Conservation (phyloP, 2,329 filamentous ascomycete species). For the Lachnellula hyalina region DNA sequence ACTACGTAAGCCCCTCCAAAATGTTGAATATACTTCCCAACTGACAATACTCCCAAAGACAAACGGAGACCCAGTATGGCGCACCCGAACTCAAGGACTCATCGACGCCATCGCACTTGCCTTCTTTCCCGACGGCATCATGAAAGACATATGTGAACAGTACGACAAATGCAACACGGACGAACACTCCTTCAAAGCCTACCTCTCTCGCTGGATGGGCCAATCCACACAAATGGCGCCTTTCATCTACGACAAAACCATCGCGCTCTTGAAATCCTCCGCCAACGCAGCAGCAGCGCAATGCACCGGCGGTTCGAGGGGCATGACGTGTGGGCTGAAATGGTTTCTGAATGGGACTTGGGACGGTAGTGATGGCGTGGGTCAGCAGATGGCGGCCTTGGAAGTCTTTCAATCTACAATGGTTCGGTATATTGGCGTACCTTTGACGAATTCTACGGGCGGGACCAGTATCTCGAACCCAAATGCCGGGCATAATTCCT, state of each 20-base stretch:
- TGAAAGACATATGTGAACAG: slow-evolving; percentile 61
- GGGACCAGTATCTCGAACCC: slow-evolving; percentile 47
- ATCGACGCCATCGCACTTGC: slow-evolving; percentile 47
- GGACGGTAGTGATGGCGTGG: slow-evolving; percentile 57
- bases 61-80: slow-evolving; percentile 47
- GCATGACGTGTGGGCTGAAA: slow-evolving; percentile 53
- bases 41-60: slow-evolving; percentile 23
- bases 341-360: slow-evolving; percentile 51
- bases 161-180: slow-evolving; percentile 57
- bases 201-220: slow-evolving; percentile 57
- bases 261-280: slow-evolving; percentile 49
- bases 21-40: neutral
- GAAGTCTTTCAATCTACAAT: slow-evolving; percentile 59
- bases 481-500: slow-evolving; percentile 21
- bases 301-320: slow-evolving; percentile 52
- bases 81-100: slow-evolving; percentile 50
- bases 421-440: slow-evolving; percentile 38
- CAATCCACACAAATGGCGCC: slow-evolving; percentile 60
- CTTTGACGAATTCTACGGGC: slow-evolving; percentile 46
- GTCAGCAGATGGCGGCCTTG: slow-evolving; percentile 66
- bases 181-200: slow-evolving; percentile 60
- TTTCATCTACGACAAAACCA: slow-evolving; percentile 48
- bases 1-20: slow-evolving; percentile 41
- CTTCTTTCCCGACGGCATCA: slow-evolving; percentile 51
- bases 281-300: slow-evolving; percentile 52